Conservation (phyloP, 208 protist genomes). For the Spongospora subterranea region DNA sequence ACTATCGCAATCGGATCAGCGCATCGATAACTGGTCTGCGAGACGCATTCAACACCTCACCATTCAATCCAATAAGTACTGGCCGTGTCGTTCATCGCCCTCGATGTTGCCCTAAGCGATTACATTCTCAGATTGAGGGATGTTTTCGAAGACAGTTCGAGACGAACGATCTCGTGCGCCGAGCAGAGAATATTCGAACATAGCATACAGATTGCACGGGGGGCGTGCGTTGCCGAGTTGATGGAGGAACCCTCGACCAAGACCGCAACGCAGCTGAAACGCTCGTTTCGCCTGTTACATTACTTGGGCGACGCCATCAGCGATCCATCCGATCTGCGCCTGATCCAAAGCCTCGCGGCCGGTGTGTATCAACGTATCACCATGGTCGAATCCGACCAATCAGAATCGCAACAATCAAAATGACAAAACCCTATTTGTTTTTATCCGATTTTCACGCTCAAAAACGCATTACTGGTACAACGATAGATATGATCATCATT, state of each 20-base stretch:
- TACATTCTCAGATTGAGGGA: background rate
- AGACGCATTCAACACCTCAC: background rate
- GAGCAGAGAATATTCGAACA: background rate
- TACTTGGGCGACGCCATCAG: too few species aligned
- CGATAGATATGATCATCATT: background rate
- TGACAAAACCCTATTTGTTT: too few species aligned
- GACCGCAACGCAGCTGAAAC: background rate
- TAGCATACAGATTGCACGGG: background rate
- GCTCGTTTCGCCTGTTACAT: background rate
- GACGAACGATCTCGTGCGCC: background rate
- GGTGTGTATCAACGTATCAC: too few species aligned
- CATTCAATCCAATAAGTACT: background rate
- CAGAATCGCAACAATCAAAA: too few species aligned
- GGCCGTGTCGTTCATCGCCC: background rate
- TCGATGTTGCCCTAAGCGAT: background rate
- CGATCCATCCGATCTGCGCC: too few species aligned
- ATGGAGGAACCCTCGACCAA: background rate
- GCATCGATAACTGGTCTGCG: background rate
- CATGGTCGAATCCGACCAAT: too few species aligned
- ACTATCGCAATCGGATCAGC: background rate
- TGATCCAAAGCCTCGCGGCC: too few species aligned
- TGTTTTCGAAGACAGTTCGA: background rate
- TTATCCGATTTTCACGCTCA: too few species aligned
- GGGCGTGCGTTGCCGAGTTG: background rate
- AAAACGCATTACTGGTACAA: too few species aligned